A percentile compares a stretch with the other conserved stretches of the same genome.
These are phyloP conservation scores for Fusarium annulatum DNA, from an alignment of 2,329 filamentous ascomycete genomes.

Conservation along the genomic window DNA sequence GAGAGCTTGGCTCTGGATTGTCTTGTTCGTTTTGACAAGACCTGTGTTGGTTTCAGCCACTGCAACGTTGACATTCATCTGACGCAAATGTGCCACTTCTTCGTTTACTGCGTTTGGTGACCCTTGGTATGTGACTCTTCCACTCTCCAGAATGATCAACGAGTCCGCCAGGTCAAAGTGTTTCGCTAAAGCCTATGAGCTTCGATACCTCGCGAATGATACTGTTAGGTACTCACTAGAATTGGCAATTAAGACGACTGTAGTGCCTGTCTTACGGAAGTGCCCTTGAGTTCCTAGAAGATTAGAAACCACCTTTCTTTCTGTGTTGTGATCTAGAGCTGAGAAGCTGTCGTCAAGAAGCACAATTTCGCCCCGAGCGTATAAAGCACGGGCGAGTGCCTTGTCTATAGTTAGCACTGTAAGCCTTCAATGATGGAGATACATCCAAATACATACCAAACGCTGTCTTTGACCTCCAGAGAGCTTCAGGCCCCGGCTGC, in stretches of 20 bases:
- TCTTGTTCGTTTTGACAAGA: background rate
- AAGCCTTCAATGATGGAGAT: rapidly evolving
- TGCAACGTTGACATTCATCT: no score
- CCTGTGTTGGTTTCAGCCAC: rapidly evolving
- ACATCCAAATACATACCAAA: rapidly evolving
- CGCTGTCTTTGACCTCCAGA: background rate
- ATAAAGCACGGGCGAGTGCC: background rate
- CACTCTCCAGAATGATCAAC: background rate
- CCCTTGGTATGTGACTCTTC: background rate
- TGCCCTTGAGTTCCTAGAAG: background rate
- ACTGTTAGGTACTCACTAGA: background rate
- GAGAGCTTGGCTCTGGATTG: background rate
- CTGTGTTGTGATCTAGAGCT: background rate
- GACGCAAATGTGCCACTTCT: background rate
- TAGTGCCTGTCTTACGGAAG: background rate
- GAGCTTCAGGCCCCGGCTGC: background rate
- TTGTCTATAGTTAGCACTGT: rapidly evolving
- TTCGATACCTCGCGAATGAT: rapidly evolving
- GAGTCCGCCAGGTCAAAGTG: background rate
- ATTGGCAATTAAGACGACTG: background rate
- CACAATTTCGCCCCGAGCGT: background rate
- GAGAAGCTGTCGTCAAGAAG: background rate
- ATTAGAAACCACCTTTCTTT: background rate
- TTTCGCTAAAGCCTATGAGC: background rate
- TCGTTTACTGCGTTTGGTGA: background rate